These are phyloP conservation scores for Tephrocybe sp. DNA, from an alignment of 768 basidiomycete genomes.

Conservation along the genomic window DNA sequence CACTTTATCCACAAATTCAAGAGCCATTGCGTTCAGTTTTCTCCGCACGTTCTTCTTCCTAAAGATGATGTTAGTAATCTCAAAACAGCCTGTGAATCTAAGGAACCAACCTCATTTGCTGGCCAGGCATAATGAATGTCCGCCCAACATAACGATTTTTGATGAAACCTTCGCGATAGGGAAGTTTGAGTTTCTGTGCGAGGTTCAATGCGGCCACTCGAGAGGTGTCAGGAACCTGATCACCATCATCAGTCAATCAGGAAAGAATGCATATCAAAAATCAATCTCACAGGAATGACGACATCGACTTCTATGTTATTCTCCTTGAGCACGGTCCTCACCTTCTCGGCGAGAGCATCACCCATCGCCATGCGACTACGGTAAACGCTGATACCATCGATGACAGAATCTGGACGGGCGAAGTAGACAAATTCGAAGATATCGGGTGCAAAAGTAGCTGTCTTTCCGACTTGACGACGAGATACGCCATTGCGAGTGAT, in stretches of 20 bases:
- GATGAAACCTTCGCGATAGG: constrained; percentile 97
- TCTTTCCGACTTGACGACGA: constrained; percentile 67
- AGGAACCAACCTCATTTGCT: constrained; percentile 73
- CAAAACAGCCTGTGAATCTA: not conserved
- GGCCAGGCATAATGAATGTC: constrained; percentile 99
- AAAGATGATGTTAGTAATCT: constrained; percentile 1
- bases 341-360: constrained; percentile 88
- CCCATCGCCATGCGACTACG: constrained; percentile 99
- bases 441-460: constrained; percentile 87
- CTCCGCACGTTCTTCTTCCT: constrained; percentile 92
- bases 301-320: constrained; percentile 82
- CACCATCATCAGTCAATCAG: not conserved
- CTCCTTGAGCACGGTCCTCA: constrained; percentile 65
- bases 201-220: constrained; percentile 94
- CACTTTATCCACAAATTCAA: constrained; percentile 90
- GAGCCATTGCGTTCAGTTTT: constrained; percentile 97
- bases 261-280: not conserved
- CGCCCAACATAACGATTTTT: constrained; percentile 98
- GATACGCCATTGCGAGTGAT: constrained; percentile 81
- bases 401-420: constrained; percentile 94
- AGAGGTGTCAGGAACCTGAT: constrained; percentile 91
- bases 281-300: constrained; percentile 78
- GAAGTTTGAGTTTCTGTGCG: constrained; percentile 84
- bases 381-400: constrained; percentile 97
- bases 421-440: constrained; percentile 99